phyloP scores from a whole-genome alignment of 2,329 filamentous ascomycete species.

The Xylaria sp. region DNA sequence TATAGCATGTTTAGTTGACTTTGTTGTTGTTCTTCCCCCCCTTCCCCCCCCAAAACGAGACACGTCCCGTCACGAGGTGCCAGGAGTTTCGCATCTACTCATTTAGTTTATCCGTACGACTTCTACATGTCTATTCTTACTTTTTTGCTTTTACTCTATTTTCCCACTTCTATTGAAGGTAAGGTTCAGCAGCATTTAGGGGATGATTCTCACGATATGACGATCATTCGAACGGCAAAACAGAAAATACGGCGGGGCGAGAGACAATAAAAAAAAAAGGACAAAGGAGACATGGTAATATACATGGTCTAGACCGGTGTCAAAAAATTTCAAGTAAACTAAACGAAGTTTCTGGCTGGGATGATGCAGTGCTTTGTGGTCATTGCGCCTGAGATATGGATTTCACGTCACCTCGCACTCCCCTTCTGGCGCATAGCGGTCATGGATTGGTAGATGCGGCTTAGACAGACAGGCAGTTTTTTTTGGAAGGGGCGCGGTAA shows the following conservation, averaged over 20 bases:
- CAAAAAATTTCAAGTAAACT: neutral
- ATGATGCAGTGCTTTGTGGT: neutral
- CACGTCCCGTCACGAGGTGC: neutral
- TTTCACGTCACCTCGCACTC: constrained; percentile 1
- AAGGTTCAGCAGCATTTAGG: constrained; percentile 17
- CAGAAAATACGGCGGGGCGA: neutral
- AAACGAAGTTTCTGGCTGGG: constrained; percentile 1
- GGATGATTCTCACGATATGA: constrained; percentile 12
- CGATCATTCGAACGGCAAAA: constrained; percentile 6
- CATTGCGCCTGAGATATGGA: neutral
- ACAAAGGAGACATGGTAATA: constrained; percentile 5
- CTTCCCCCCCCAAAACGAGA: too few species aligned
- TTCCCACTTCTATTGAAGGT: neutral
- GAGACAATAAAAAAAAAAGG: neutral
- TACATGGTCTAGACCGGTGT: constrained; percentile 21
- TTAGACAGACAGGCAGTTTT: constrained; percentile 25
- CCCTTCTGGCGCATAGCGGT: constrained; percentile 8
- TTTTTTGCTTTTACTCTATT: too few species aligned
- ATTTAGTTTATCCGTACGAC: neutral
- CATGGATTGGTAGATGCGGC: constrained; percentile 17
- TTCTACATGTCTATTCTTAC: too few species aligned
- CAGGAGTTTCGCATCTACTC: neutral
- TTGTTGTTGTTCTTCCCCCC: too few species aligned
- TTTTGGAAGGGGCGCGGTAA: constrained; percentile 17
- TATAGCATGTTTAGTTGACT: constrained; percentile 7